Evolutionary conservation across 257 asterid species (phyloP), one percentile per base, ranked within the genome.

Genomic region (Solanum verrucosum): DNA sequence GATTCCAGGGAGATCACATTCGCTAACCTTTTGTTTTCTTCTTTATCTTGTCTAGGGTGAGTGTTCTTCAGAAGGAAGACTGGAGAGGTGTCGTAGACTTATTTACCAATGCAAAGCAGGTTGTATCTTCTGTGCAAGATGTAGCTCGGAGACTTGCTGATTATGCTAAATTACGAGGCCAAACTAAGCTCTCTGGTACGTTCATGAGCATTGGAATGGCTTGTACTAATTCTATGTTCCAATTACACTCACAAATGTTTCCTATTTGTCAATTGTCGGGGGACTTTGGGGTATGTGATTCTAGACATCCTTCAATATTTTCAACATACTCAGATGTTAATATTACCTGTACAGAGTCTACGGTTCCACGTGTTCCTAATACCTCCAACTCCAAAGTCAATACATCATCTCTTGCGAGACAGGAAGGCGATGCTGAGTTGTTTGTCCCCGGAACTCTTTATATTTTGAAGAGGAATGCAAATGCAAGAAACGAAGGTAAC

Each of bases 31-130:
- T 82, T 33, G 25, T 21, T 65, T 65, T 34, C 68, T 65, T 65
- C 73, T 87, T 78, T 49, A 16, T 86, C 46, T 72, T 90, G 89
- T 68, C 65, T 93, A 97, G 99, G 99, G 93, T 86, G 56, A 92
- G 90, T 87, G 91, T 93, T 49, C 89, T 96, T 31, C 94, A 91
- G 87, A 94, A 91, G 93, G 99, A 94, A 92, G 99, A 96, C 86
- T 94, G 98, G 99, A 96, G 91, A 93, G 93, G 98, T 84, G 90
- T 95, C n/a, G 88, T 93, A 65, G 96, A 94, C 74, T 92, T 96
- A 83, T 97, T 96, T 70, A 89, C 96, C 70, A 97, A 95, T 90
- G 99, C 98, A 46, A 97, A 94, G 93, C 99, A 94, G 89, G 95
- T 94, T 14, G 96, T 95, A 84, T 91, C 95, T 60, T 94, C 96